Conservation (phyloP, 1,284 basidiomycete genomes). For the Leccinum pachyderme region DNA sequence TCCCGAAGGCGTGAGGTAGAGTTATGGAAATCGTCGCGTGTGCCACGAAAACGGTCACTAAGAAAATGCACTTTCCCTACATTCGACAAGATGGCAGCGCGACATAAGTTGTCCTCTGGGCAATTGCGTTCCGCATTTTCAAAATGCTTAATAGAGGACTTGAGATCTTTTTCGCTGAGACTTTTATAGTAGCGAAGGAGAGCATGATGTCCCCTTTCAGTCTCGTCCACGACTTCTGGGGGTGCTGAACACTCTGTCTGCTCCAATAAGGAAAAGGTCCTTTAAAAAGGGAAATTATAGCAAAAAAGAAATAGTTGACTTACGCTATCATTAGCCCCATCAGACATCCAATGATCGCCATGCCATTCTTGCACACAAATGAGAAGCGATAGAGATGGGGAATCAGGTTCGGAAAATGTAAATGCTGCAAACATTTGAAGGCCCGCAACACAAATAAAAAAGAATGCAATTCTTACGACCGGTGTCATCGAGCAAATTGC, state of each 20-base stretch:
- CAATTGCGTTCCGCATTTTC: slow-evolving; percentile 4
- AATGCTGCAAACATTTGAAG: background rate
- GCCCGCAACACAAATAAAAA: background rate
- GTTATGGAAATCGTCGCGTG: background rate
- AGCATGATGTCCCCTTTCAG: slow-evolving; percentile 2
- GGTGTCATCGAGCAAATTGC: slow-evolving; percentile 1
- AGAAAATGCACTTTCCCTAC: slow-evolving; percentile 8
- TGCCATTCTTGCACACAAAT: background rate
- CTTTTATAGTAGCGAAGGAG: background rate
- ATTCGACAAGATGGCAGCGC: slow-evolving; percentile 9
- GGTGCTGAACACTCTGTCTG: background rate
- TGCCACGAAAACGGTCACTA: background rate
- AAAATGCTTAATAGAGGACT: slow-evolving; percentile 8
- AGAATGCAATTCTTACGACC: background rate
- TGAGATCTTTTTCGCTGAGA: background rate
- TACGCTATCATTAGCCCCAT: background rate
- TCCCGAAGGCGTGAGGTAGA: background rate
- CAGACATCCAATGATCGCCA: background rate
- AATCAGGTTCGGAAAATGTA: background rate
- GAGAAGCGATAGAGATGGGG: slow-evolving; percentile 3
- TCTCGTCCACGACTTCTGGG: background rate
- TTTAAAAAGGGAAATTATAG: no score
- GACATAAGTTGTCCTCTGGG: background rate
- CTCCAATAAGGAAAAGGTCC: background rate
- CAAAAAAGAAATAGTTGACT: background rate